phyloP scores from a whole-genome alignment of 768 basidiomycete species.

The Tricholoma matsutake region DNA sequence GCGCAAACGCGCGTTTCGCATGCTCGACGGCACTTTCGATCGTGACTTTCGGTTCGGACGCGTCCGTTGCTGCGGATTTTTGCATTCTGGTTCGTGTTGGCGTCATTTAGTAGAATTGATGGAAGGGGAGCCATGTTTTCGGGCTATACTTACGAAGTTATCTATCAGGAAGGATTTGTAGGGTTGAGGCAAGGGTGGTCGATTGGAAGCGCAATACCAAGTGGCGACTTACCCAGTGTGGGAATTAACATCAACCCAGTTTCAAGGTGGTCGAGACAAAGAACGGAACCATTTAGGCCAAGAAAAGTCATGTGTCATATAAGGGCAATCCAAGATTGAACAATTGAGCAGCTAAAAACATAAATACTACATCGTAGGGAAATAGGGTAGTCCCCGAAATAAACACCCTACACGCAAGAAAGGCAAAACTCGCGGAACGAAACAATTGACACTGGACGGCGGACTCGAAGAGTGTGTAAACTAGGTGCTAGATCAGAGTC shows the following conservation, averaged over 20 bases:
- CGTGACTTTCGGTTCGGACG: conserved; percentile 27
- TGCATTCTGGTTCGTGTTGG: neutral
- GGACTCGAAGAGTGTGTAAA: conserved; percentile 10
- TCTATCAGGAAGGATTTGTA: neutral
- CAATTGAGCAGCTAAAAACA: neutral
- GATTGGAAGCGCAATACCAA: neutral
- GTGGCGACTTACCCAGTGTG: neutral
- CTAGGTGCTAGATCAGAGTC: conserved; percentile 55
- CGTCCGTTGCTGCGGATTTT: conserved; percentile 7
- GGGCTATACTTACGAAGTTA: neutral
- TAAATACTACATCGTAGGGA: neutral
- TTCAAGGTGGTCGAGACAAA: conserved; percentile 2
- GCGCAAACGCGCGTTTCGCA: conserved; percentile 85
- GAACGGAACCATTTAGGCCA: neutral
- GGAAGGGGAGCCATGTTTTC: neutral
- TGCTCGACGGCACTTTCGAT: conserved; percentile 67
- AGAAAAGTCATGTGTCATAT: neutral
- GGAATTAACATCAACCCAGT: neutral
- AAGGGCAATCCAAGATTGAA: neutral
- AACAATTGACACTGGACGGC: conserved; percentile 4
- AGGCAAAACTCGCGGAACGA: neutral
- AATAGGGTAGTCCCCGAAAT: neutral
- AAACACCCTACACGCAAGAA: neutral
- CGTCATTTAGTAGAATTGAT: neutral
- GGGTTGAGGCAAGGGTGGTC: neutral